Conservation (phyloP, 257 asterid genomes). For the Paulownia fortunei region DNA sequence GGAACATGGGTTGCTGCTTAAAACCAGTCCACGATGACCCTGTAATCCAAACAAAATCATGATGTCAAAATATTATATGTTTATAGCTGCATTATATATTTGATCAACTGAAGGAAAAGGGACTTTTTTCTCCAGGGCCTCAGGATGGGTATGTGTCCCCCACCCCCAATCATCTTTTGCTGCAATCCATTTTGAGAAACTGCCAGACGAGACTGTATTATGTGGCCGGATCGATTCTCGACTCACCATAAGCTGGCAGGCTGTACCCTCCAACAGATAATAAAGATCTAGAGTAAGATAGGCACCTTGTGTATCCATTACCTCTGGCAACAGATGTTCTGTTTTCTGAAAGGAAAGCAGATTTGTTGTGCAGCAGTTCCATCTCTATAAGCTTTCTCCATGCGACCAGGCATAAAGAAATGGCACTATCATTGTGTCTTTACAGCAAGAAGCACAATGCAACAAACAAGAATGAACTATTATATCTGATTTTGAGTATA, state of each 20-base stretch:
- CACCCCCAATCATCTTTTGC: too few relatives aligned
- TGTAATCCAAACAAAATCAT: conserved; percentile 39
- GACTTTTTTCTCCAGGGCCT: neutral
- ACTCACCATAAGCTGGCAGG: neutral
- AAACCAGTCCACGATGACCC: conserved; percentile 25
- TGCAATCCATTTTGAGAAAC: too few relatives aligned
- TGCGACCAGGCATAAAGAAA: neutral
- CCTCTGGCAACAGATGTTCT: neutral
- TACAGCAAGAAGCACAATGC: neutral
- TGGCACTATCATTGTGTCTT: neutral
- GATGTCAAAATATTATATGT: conserved; percentile 8
- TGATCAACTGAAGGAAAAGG: neutral
- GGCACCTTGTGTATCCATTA: neutral
- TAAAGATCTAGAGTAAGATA: conserved; percentile 13
- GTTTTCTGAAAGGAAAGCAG: too few relatives aligned
- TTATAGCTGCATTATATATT: neutral
- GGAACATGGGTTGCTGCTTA: conserved; percentile 47
- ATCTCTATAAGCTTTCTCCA: too few relatives aligned
- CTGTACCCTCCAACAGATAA: conserved; percentile 28
- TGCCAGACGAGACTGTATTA: conserved; percentile 15
- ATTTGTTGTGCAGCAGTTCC: too few relatives aligned
- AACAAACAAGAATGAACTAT: neutral
- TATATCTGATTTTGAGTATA: neutral
- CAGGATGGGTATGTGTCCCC: neutral
- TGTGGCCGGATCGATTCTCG: neutral